Base-by-base conservation (phyloP, 495 filamentous ascomycete species). In the Barbatosphaeria neglecta region DNA sequence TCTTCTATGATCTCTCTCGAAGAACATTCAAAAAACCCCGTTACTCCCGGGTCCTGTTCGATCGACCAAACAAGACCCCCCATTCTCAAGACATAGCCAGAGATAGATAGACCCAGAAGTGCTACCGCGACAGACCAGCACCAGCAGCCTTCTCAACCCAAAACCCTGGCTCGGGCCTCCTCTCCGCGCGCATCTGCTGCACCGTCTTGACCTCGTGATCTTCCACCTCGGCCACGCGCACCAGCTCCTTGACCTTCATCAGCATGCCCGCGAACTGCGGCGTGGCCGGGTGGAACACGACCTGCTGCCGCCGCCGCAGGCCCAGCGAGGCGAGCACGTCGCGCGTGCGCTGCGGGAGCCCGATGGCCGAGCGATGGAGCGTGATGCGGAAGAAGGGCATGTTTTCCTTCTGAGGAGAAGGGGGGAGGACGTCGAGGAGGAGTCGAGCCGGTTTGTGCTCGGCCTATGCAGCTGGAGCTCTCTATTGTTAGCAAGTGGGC, bases 351-450 rank as follows among this genome's bases (percentile, higher is more conserved):
- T 79, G 66, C 9, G 93, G 88, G 43, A 99, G 80, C 56, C 93
- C 93, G 68, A 99, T 99, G 50, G 83, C 82, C 49, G 83, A 89
- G 56, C 93, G 90, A 60, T 92, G 72, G 53, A 97, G 86, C 52
- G 90, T 96, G 60, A 99, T 87, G 56, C 87, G 84, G 77, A 97
- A 98, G 76, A 76, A 97, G 48, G 84, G 77, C 87, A 94, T 95
- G 61, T 50, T 15, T 35, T 2, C 2, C 13, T 35, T 35, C 11
- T 35, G 5, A n/a, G n/a, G n/a, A n/a, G n/a, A n/a, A n/a, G n/a
- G n/a, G n/a, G n/a, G n/a, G n/a, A n/a, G n/a, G n/a, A n/a, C n/a
- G n/a, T n/a, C n/a, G n/a, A n/a, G n/a, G n/a, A n/a, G n/a, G n/a
- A n/a, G n/a, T n/a, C n/a, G n/a, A n/a, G n/a, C n/a, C n/a, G n/a